Base-by-base conservation (phyloP, 2,329 filamentous ascomycete species). In the Pseudogymnoascus sp. region DNA sequence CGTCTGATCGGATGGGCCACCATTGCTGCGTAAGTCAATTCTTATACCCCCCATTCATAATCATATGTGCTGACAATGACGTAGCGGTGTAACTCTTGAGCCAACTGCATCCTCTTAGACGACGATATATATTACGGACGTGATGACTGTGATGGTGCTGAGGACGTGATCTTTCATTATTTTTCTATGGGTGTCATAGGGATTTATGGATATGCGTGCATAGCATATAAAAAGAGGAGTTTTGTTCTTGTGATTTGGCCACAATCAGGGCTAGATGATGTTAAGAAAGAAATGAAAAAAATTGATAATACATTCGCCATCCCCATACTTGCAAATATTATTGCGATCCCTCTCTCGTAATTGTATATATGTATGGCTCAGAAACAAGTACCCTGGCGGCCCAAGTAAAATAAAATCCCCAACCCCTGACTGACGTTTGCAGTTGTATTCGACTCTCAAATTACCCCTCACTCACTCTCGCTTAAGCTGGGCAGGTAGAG, bases 1-100 rank as follows among this genome's bases (percentile, higher is more conserved):
- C 89, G 91, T 77, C 81, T 95, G 71, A 95, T 95, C 69, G 90
- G 90, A 68, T 95, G 90, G 90, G 88, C 88, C 62, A 91, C 88
- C 66, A 90, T 90, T 72, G 84, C 86, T 68, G 80, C 80, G 80
- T 82, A 77, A 77, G 80, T 78, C 41, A 13, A 3, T 9, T 15
- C 6, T 9, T 15, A 10, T 21, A 13, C 7, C 23, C 28, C 35
- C 13, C 30, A 33, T 12, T n/a, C 6, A 39, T 35, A 33, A 12
- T 18, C 5, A 18, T 5, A 12, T 60, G 28, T 39, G 30, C 56
- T 39, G 45, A 61, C 35, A 18, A 57, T 28, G 70, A 69, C 62
- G 64, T 68, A 13, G 69, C 68, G 70, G 70, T 64, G 66, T 70
- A 18, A 71, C 68, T 34, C 66, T 71, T 57, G 67, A 69, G 30